Base-by-base conservation (phyloP, 2,329 filamentous ascomycete species). In the Monosporascus sp. region DNA sequence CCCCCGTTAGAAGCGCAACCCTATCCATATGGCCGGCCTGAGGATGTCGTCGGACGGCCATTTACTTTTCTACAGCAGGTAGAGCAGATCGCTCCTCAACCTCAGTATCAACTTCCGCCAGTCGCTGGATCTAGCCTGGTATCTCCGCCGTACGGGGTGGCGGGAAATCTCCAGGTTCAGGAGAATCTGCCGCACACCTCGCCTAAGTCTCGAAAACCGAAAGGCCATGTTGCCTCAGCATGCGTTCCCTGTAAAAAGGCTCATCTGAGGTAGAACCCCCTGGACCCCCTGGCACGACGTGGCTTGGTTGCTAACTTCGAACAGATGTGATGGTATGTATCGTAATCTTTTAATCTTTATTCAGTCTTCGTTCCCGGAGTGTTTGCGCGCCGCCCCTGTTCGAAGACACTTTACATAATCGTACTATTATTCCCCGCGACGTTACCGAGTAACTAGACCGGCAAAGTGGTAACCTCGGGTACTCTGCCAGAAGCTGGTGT, bases 241-340 rank as follows among this genome's bases (percentile, higher is more conserved):
- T 94, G 89, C 67, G 86, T 93, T 60, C 90, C 90, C 55, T 94
- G 89, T 74, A 93, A 93, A 68, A 85, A 84, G 69, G 89, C 89
- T 38, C 89, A 94, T 79, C 78, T 94, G 58, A 78, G 83, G 82
- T 85, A 72, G 66, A 75, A 61, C 54, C n/a, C 39, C 36, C 46
- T 20, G 3, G 11, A 17, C 48, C 50, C 50, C 46, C 49, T 52
- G 51, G 20, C 47, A 59, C 58, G 37, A 31, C 9, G 27, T 31
- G 27, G 27, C 9, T 11, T 31, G 27, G 27, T 15, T 51, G 61
- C 70, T 77, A 66, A 77, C 66, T 52, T 57, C 56, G 49, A 59
- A 41, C 52, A 85, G 82, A 70, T 86, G 82, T 67, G 82, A 86
- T 66, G 79, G 82, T 86, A 86, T 66, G 82, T 83, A 69, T 61